Base-by-base conservation (phyloP, 2,329 filamentous ascomycete species). In the Anthostomella pinea region DNA sequence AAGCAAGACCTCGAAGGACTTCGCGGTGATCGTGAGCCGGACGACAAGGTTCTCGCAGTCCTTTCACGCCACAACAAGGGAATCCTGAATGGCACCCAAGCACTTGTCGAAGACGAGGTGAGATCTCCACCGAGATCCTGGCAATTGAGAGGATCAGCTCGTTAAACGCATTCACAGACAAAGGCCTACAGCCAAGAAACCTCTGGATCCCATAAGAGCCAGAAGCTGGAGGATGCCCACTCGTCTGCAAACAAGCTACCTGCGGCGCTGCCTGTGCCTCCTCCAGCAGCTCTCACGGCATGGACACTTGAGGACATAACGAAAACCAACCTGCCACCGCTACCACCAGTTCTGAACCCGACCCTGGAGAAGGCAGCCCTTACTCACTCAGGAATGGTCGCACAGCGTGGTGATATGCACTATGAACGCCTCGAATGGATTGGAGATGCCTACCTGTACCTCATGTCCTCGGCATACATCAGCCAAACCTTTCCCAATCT, bases 401-500 rank as follows among this genome's bases (percentile, higher is more conserved):
- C 54, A 17, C 63, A 41, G 13, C 51, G 61, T 32, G 53, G 55
- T 19, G 64, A 68, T 28, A 58, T 68, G 34, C 75, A 70, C 53
- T 96, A 96, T 61, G 90, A 96, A 54, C 77, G 79, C 13, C 77
- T 96, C 6, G 91, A 97, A 62, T 89, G 91, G 66, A 72, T 95
- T 6, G 91, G 91, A 6, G 91, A 97, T 58, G 84, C 87, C 14
- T 91, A 91, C 52, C 69, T 95, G 33, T 85, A 94, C 54, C 65
- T 89, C 33, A 79, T 89, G 30, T 79, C 89, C 5, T 82, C 85
- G 0, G 75, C 79, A 13, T 72, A 94, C 33, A 85, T 97, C 41
- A 87, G 80, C 61, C 69, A 80, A 39, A 85, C 79, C 7, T 93
- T 90, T 53, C 72, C 73, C 1, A 64, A 73, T 9, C 67, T 87